Percentiles rank a stretch among this genome's conserved stretches.
These are phyloP conservation scores for Fusarium chuoi DNA, from an alignment of 2,329 filamentous ascomycete genomes.

Conservation along the genomic window DNA sequence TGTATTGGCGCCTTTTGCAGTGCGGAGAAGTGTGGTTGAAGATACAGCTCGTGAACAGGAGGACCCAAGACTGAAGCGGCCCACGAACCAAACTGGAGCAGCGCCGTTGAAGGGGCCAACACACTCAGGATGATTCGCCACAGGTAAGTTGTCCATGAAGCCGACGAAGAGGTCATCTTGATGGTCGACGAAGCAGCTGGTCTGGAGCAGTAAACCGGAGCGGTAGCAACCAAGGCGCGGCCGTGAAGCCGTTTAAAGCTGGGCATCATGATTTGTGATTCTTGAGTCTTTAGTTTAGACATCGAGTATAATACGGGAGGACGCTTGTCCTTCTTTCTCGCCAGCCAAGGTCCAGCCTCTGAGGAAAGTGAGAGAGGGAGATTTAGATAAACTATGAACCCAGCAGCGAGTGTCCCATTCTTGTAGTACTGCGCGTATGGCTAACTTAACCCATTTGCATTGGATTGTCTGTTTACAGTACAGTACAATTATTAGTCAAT, in stretches of 20 bases:
- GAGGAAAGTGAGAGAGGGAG: conserved; percentile 9
- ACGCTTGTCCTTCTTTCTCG: conserved; percentile 24
- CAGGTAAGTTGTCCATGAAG: conserved; percentile 36
- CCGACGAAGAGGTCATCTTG: conserved; percentile 33
- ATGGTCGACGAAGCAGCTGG: conserved; percentile 30
- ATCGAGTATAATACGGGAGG: background rate
- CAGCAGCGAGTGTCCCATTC: conserved; percentile 9
- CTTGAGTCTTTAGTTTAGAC: conserved; percentile 12
- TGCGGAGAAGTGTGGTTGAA: conserved; percentile 30
- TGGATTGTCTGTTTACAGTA: conserved; percentile 30
- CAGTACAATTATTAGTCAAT: conserved; percentile 42
- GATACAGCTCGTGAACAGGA: conserved; percentile 37
- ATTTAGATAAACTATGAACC: background rate
- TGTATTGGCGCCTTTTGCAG: conserved; percentile 34
- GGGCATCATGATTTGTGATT: conserved; percentile 37
- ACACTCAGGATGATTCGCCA: conserved; percentile 39
- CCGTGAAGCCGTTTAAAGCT: conserved; percentile 39
- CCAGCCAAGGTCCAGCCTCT: conserved; percentile 34
- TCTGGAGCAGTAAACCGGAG: conserved; percentile 25
- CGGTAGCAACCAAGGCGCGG: conserved; percentile 17
- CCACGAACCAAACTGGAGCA: conserved; percentile 40
- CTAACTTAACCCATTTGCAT: conserved; percentile 36
- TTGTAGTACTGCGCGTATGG: conserved; percentile 29
- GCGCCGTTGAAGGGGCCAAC: conserved; percentile 37
- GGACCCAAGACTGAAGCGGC: conserved; percentile 42